Evolutionary conservation across 352 stramenopile genomes (phyloP).

Genomic region (Phytophthora niederhauseri): DNA sequence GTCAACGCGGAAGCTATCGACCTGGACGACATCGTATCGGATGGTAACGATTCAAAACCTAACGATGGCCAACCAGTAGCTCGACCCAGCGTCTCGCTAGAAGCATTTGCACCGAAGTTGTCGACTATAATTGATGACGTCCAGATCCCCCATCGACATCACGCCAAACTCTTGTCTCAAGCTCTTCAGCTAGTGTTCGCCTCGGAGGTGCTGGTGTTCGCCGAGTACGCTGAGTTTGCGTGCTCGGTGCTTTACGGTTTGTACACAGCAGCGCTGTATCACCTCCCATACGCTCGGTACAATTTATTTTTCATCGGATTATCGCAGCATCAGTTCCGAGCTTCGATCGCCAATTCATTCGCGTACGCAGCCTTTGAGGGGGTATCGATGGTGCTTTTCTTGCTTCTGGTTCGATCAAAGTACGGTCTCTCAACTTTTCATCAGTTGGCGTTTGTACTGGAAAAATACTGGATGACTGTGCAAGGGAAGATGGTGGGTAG

Average conservation of each 20-base stretch:
- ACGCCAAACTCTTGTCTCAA: constrained; percentile 24
- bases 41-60: not conserved
- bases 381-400: not conserved
- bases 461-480: constrained; percentile 37
- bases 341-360: not conserved
- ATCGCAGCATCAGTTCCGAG: not conserved
- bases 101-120: not conserved
- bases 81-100: not conserved
- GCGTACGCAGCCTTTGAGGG: not conserved
- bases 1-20: constrained; percentile 3
- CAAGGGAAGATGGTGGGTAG: constrained; percentile 33
- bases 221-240: constrained; percentile 39
- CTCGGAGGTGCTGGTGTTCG: constrained; percentile 31
- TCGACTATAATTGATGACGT: constrained; percentile 17
- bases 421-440: constrained; percentile 16
- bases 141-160: constrained; percentile 16
- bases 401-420: not conserved
- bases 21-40: not conserved
- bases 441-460: constrained; percentile 39
- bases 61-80: not conserved
- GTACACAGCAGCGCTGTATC: constrained; percentile 27
- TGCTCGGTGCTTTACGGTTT: constrained; percentile 30
- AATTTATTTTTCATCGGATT: constrained; percentile 22
- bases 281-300: constrained; percentile 18
- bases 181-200: constrained; percentile 33